Conservation (phyloP, 345 rosid species). For the Hirschfeldia incana region DNA sequence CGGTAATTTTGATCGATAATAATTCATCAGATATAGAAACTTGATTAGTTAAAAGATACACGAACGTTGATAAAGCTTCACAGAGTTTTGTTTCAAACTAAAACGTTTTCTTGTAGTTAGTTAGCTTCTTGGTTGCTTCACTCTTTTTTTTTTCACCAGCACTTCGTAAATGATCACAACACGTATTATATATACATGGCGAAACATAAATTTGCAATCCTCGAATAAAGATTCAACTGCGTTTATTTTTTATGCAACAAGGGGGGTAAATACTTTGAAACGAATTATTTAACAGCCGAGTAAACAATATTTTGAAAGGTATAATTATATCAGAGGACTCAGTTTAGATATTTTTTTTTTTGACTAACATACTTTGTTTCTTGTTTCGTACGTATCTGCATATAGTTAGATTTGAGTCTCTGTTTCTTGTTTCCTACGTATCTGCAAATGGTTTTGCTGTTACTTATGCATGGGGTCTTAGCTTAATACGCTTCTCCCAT, state of each 20-base stretch:
- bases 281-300: neutral
- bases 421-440: neutral
- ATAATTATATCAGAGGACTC: neutral
- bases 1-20: conserved; percentile 6
- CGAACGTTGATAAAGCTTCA: neutral
- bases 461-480: neutral
- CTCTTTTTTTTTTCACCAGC: neutral
- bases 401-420: neutral
- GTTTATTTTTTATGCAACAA: neutral
- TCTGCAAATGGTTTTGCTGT: neutral
- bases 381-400: neutral
- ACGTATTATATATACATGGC: neutral
- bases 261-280: neutral
- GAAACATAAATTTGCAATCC: neutral
- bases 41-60: conserved; percentile 1
- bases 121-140: neutral
- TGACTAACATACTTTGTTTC: neutral
- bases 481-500: neutral
- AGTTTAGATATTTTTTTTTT: neutral
- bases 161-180: neutral
- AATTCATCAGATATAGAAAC: neutral
- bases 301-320: neutral
- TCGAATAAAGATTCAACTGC: neutral
- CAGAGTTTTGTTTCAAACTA: neutral
- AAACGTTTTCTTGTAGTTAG: neutral